Conservation (phyloP, 495 filamentous ascomycete species). For the Aspergillus affinis region DNA sequence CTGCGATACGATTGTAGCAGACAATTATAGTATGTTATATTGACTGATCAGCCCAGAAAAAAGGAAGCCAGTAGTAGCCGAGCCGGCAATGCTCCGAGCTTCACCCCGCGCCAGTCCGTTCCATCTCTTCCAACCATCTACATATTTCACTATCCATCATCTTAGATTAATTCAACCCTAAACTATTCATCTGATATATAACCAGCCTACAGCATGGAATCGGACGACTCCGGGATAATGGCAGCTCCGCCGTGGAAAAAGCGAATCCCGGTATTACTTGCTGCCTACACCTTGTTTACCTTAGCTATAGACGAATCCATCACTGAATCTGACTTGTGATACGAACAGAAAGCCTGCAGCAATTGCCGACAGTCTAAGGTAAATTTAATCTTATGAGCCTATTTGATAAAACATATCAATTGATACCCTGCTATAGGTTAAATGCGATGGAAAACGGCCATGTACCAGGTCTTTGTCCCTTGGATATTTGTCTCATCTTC, state of each 20-base stretch:
- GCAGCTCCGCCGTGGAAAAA: slow-evolving; percentile 35
- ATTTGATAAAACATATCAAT: not conserved
- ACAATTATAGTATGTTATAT: not conserved
- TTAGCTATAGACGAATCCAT: not conserved
- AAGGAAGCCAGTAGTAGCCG: not conserved
- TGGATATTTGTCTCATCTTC: not conserved
- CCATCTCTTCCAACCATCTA: not conserved
- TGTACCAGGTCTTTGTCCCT: slow-evolving; percentile 30
- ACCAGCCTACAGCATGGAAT: slow-evolving; percentile 16
- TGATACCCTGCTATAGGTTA: slow-evolving; percentile 23
- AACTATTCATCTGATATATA: not conserved
- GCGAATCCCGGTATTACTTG: slow-evolving; percentile 36
- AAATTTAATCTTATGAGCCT: not conserved
- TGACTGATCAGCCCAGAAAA: not conserved
- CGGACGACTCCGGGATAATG: slow-evolving; percentile 28
- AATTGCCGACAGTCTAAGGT: slow-evolving; percentile 41
- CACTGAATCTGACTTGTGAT: not conserved
- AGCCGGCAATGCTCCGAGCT: slow-evolving; percentile 4
- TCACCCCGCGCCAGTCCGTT: not conserved
- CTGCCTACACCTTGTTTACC: not conserved
- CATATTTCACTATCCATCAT: not conserved
- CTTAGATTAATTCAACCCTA: not conserved
- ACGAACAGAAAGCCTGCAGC: slow-evolving; percentile 36
- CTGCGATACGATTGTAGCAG: no score
- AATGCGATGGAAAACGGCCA: slow-evolving; percentile 40